Base-by-base conservation (phyloP, 2,329 filamentous ascomycete genomes). In the Neophaeococcomyces aloes region DNA sequence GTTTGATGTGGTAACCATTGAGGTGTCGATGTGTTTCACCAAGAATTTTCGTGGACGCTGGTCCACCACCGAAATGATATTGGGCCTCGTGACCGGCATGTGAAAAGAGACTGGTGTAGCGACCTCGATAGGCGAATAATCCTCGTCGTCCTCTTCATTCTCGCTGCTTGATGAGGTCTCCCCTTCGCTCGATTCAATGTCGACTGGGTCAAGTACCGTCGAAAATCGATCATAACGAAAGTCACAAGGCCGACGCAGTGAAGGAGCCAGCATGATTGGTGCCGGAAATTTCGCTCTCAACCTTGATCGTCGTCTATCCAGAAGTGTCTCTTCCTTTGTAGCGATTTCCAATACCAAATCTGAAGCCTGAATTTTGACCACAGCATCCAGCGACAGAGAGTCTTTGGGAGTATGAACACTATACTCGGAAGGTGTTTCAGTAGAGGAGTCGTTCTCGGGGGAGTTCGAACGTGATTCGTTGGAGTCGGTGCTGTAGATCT, bases 31-130 rank as follows among this genome's bases (percentile, higher is more conserved):
- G 18, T 41, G 32, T 19, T 25, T 41, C 29, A 41, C 30, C 5
- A 30, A 41, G 29, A 41, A 41, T 33, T 17, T 3, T 23, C 23
- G 38, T 10, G 29, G 21, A 4, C 29, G 29, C n/a, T 19, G 11
- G n/a, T 29, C 7, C 3, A 37, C 39, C 17, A 55, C 53, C 10
- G 53, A 55, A 10, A 55, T 51, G n/a, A 55, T 42, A 7, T 51
- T 51, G 14, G 53, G 53, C 21, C 51, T 32, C 7, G 42, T 42
- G 32, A 49, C 46, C 1, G 53, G 53, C 31, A 51, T 45, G 14
- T 44, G 48, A 27, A 48, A 52, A 7, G 51, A 48, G 11, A 55
- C 46, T 3, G 49, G 53, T 4, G 49, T 53, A 11, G 53, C 53
- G 6, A 49, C 48, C 41, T 55, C 53, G 23, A 53, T 46, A 2